phyloP scores from a whole-genome alignment of 768 basidiomycete species.

The Phylloporus rhodoxanthus region DNA sequence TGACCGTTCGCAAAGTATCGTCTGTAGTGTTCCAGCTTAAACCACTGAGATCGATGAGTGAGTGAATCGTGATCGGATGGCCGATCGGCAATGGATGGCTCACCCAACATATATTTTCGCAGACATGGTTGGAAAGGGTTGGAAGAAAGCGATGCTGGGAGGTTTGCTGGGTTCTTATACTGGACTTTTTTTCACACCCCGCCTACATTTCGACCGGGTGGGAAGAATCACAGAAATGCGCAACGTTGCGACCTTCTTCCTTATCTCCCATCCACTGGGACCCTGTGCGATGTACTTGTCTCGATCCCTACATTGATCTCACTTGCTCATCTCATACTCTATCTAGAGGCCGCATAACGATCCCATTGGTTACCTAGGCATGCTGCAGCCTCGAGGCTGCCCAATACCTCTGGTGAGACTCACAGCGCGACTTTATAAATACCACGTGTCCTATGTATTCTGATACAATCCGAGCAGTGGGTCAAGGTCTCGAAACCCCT shows the following conservation, averaged over 20 bases:
- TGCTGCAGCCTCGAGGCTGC: constrained; percentile 12
- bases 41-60: constrained; percentile 16
- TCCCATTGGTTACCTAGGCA: not conserved
- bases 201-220: constrained; percentile 20
- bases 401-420: not conserved
- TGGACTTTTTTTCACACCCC: constrained; percentile 26
- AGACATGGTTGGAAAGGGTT: constrained; percentile 22
- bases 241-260: not conserved
- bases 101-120: constrained; percentile 32
- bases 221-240: constrained; percentile 6
- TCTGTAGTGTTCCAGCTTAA: constrained; percentile 32
- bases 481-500: not conserved
- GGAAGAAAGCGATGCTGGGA: constrained; percentile 12
- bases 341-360: not conserved
- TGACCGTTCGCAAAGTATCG: constrained; percentile 20
- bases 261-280: too few species aligned
- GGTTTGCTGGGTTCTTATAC: constrained; percentile 27
- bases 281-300: not conserved
- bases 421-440: not conserved
- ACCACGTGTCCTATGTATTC: constrained; percentile 3
- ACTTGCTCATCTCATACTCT: too few species aligned
- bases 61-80: not conserved
- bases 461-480: not conserved
- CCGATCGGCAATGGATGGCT: constrained; percentile 2
- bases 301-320: too few species aligned